phyloP scores from a whole-genome alignment of 805 yeast genomes.

The Kazachstania martiniae region DNA sequence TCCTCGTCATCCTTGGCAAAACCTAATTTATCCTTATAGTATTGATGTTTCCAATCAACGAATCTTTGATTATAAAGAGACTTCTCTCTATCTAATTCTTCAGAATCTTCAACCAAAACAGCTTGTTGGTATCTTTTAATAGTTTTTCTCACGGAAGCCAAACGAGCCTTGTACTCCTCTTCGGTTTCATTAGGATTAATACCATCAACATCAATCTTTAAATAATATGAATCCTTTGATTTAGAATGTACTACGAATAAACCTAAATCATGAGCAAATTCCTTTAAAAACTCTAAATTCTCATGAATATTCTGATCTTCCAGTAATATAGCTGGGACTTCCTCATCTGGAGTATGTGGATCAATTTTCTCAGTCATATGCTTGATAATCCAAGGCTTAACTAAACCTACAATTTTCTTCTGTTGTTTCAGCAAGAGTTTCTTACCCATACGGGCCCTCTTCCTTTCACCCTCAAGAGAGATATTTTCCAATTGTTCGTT shows the following conservation, averaged over 20 bases:
- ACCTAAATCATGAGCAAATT: conserved; percentile 57
- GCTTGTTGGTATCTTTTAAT: conserved; percentile 60
- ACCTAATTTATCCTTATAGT: conserved; percentile 71
- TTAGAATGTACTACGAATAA: conserved; percentile 54
- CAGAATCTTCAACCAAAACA: conserved; percentile 45
- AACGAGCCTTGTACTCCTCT: conserved; percentile 50
- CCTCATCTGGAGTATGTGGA: conserved; percentile 33
- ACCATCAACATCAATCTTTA: conserved; percentile 64
- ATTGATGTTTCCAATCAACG: conserved; percentile 71
- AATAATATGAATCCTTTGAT: conserved; percentile 43
- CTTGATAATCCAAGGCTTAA: conserved; percentile 39
- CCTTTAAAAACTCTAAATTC: conserved; percentile 51
- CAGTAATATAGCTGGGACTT: conserved; percentile 31
- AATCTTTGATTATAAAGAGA: conserved; percentile 66
- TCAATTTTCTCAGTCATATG: conserved; percentile 24
- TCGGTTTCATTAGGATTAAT: conserved; percentile 55
- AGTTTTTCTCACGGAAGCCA: conserved; percentile 38
- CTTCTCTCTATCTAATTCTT: conserved; percentile 37
- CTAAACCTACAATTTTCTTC: conserved; percentile 53
- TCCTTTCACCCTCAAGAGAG: conserved; percentile 60
- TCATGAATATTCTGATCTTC: conserved; percentile 23
- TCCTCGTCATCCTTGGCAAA: conserved; percentile 56
- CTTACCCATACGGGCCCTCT: conserved; percentile 55
- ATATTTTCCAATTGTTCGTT: conserved; percentile 74
- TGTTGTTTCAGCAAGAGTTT: conserved; percentile 59